These are phyloP conservation scores for Lepiota brunneoincarnata DNA, from an alignment of 768 basidiomycete genomes.

Conservation along the genomic window DNA sequence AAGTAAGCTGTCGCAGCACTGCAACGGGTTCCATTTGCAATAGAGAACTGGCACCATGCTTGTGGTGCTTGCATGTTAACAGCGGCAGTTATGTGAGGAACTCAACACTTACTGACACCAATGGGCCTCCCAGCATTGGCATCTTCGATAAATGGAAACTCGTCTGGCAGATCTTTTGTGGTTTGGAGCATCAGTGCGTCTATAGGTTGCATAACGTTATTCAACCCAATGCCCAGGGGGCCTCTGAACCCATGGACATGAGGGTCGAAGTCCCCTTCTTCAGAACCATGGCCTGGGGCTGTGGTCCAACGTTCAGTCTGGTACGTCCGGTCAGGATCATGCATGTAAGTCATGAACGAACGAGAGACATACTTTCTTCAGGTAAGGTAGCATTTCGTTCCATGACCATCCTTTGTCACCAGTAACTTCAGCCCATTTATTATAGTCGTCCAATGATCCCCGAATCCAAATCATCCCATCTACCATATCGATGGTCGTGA, in stretches of 20 bases:
- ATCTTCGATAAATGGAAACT: constrained; percentile 13
- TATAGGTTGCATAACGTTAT: not conserved
- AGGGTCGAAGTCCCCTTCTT: constrained; percentile 11
- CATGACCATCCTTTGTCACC: constrained; percentile 24
- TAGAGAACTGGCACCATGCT: constrained; percentile 10
- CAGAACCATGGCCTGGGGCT: not conserved
- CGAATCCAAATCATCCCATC: constrained; percentile 24
- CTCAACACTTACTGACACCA: constrained; percentile 8
- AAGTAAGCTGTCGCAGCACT: constrained; percentile 37
- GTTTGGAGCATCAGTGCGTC: constrained; percentile 1
- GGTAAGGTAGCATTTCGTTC: constrained; percentile 18
- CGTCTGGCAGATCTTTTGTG: constrained; percentile 9
- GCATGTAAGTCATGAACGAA: too few relatives aligned
- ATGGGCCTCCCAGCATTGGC: constrained; percentile 12
- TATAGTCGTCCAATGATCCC: constrained; percentile 21
- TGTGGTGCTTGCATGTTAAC: too few relatives aligned
- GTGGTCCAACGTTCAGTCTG: not conserved
- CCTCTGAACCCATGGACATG: constrained; percentile 11
- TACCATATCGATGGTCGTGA: not conserved
- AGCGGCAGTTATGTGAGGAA: too few relatives aligned
- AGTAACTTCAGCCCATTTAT: constrained; percentile 18
- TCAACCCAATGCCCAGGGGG: constrained; percentile 1
- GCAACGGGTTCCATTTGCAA: constrained; percentile 10
- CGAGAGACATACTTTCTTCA: constrained; percentile 15
- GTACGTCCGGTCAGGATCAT: not conserved